A percentile compares a stretch with the other conserved stretches of the same genome.
These are phyloP conservation scores for Skeletonema grethae DNA, from an alignment of 108 stramenopile species.

Conservation along the genomic window DNA sequence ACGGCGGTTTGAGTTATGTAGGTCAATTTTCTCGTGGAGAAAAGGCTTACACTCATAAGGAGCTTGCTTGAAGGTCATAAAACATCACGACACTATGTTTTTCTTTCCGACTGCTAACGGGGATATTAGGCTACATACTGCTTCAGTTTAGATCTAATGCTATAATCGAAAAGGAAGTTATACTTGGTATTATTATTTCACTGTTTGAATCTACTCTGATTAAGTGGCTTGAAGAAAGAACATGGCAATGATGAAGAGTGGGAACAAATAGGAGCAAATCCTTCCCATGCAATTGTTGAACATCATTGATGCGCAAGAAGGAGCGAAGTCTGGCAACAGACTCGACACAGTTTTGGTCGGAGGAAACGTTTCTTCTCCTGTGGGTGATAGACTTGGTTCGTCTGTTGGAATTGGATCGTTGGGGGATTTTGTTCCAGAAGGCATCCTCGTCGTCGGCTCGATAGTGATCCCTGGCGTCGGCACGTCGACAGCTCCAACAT, in stretches of 20 bases:
- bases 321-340: background rate
- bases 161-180: background rate
- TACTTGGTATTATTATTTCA: background rate
- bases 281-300: background rate
- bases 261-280: background rate
- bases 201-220: background rate
- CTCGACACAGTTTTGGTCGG: background rate
- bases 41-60: constrained; percentile 49
- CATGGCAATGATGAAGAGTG: background rate
- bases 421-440: background rate
- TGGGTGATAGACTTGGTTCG: background rate
- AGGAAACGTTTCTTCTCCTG: background rate
- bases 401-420: background rate
- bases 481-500: background rate
- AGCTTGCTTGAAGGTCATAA: constrained; percentile 10
- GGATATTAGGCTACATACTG: background rate
- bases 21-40: constrained; percentile 26
- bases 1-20: constrained; percentile 14
- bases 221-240: background rate
- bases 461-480: background rate
- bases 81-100: background rate
- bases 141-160: background rate
- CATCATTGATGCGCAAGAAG: background rate
- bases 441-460: background rate
- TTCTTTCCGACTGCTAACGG: background rate